Evolutionary conservation across 768 basidiomycete species (phyloP).

Genomic region (Arthromyces matolae): DNA sequence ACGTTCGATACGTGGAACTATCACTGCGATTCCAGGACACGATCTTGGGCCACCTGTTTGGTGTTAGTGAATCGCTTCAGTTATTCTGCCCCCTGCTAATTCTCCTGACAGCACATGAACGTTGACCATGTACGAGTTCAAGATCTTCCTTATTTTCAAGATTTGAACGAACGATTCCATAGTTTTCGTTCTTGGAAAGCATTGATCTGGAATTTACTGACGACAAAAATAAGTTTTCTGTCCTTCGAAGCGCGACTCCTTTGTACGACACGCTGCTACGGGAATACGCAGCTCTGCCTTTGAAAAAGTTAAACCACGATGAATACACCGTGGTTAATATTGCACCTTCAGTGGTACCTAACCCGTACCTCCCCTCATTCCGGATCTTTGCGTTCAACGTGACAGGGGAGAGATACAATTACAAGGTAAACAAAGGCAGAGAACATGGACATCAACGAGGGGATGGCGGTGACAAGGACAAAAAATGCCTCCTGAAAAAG

Average conservation of each 20-base stretch:
- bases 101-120: constrained; percentile 66
- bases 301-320: constrained; percentile 51
- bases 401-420: constrained; percentile 33
- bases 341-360: constrained; percentile 81
- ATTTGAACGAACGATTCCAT: constrained; percentile 10
- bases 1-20: constrained; percentile 67
- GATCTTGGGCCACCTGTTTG: constrained; percentile 81
- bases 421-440: constrained; percentile 34
- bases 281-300: constrained; percentile 63
- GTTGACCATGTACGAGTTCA: constrained; percentile 59
- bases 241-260: constrained; percentile 19
- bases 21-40: constrained; percentile 84
- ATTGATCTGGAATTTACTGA: constrained; percentile 48
- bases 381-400: constrained; percentile 81
- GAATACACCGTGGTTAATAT: constrained; percentile 78
- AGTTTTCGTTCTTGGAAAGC: constrained; percentile 58
- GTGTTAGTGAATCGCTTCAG: constrained; percentile 46
- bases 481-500: constrained; percentile 44
- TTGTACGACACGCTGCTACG: constrained; percentile 57
- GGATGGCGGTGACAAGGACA: constrained; percentile 39
- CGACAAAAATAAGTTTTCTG: constrained; percentile 19
- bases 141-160: background rate
- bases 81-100: constrained; percentile 26
- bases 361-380: constrained; percentile 78
- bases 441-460: constrained; percentile 46